These are phyloP conservation scores for Heteromeles arbutifolia DNA, from an alignment of 306 rosid genomes.

Conservation along the genomic window DNA sequence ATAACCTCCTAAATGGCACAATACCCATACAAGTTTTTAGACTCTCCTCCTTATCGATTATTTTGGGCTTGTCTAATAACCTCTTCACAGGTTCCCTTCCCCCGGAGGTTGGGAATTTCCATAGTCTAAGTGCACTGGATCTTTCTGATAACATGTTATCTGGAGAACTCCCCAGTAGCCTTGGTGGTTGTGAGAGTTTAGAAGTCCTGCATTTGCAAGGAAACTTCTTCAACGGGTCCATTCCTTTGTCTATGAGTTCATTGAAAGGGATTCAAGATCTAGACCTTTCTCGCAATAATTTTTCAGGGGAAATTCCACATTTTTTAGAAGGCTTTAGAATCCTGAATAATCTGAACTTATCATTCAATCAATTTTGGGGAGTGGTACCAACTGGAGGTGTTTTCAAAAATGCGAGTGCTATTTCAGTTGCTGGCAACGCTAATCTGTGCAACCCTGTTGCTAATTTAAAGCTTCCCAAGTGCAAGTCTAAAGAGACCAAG, in stretches of 20 bases:
- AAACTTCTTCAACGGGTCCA: background rate
- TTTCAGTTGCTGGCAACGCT: background rate
- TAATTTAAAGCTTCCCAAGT: background rate
- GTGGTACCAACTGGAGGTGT: background rate
- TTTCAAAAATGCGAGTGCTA: background rate
- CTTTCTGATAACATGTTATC: background rate
- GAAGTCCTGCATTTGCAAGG: background rate
- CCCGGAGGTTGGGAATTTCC: background rate
- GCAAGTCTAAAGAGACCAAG: background rate
- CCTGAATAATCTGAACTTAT: background rate
- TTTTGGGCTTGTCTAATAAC: background rate
- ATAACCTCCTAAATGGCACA: background rate
- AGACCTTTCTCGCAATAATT: conserved; percentile 1
- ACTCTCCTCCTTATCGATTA: background rate
- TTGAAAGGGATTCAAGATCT: background rate
- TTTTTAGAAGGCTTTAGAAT: background rate
- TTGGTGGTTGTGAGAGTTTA: background rate
- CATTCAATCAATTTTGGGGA: background rate
- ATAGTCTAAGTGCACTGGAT: background rate
- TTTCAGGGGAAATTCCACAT: background rate
- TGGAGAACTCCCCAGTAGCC: background rate
- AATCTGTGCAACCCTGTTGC: background rate
- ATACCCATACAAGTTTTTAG: background rate
- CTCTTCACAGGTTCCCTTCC: background rate
- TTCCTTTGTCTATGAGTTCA: background rate